Conservation (phyloP, 345 rosid species). For the Salix caprea region DNA sequence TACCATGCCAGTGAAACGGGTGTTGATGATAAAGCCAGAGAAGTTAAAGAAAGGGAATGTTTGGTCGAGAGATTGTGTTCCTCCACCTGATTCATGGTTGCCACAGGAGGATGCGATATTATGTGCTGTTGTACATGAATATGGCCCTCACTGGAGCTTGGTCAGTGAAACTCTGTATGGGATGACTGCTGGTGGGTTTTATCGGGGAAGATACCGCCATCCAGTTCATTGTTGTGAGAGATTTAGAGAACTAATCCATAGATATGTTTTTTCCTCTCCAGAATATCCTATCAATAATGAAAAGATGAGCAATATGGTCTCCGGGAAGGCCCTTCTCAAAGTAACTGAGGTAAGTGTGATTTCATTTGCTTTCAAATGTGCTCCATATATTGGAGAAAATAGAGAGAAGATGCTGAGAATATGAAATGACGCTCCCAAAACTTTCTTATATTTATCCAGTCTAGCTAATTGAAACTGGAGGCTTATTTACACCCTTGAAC, state of each 20-base stretch:
- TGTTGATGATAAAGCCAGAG: constrained; percentile 79
- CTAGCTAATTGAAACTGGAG: neutral
- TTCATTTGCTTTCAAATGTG: neutral
- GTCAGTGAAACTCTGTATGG: constrained; percentile 74
- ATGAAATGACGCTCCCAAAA: neutral
- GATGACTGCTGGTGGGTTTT: constrained; percentile 91
- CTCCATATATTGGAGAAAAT: neutral
- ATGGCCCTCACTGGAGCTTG: constrained; percentile 90
- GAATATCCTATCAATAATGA: constrained; percentile 58
- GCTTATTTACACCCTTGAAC: neutral
- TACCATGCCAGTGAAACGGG: constrained; percentile 76
- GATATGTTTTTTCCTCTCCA: constrained; percentile 59
- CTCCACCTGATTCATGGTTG: constrained; percentile 87
- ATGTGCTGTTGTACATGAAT: constrained; percentile 98
- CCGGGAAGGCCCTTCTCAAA: constrained; percentile 90
- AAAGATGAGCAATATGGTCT: constrained; percentile 53
- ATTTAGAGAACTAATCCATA: constrained; percentile 81
- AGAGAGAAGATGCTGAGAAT: neutral
- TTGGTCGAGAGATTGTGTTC: constrained; percentile 92
- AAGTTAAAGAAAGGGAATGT: constrained; percentile 83
- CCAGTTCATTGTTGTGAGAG: constrained; percentile 94
- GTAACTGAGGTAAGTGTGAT: constrained; percentile 78
- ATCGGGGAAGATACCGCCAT: constrained; percentile 90
- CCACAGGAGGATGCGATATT: constrained; percentile 96
- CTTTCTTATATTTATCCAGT: neutral